Conservation (phyloP, 768 basidiomycete species). For the Leccinum sublutescens region DNA sequence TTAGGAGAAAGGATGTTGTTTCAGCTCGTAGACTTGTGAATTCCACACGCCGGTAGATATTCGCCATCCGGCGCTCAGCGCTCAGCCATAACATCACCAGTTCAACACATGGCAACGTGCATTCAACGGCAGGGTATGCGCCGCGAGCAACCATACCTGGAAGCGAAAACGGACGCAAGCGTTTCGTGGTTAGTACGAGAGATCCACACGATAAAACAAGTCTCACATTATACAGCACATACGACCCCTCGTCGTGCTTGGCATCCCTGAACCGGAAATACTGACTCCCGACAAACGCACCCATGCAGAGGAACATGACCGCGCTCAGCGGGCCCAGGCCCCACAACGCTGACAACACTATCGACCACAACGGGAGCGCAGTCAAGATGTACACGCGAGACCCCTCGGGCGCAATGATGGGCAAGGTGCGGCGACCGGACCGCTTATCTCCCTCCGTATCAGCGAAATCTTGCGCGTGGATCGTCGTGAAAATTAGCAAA, state of each 20-base stretch:
- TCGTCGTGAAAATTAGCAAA: constrained; percentile 34
- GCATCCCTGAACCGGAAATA: constrained; percentile 12
- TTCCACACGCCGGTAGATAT: background rate
- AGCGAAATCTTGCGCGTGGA: constrained; percentile 37
- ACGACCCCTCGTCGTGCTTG: constrained; percentile 11
- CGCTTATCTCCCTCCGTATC: constrained; percentile 32
- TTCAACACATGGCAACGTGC: constrained; percentile 3
- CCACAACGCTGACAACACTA: constrained; percentile 4
- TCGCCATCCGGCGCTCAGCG: background rate
- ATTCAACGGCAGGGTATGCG: constrained; percentile 10
- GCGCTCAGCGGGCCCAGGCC: constrained; percentile 11
- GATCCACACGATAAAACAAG: background rate
- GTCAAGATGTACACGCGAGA: constrained; percentile 13
- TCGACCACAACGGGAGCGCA: constrained; percentile 14
- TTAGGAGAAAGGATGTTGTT: background rate
- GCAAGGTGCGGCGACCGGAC: constrained; percentile 32
- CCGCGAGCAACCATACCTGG: constrained; percentile 10
- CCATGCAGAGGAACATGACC: constrained; percentile 8
- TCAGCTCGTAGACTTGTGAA: background rate
- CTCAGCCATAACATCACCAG: constrained; percentile 4
- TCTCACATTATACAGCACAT: constrained; percentile 17
- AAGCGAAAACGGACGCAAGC: background rate
- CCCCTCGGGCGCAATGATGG: constrained; percentile 23
- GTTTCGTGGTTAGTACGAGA: background rate
- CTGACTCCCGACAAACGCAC: constrained; percentile 14